Evolutionary conservation across 2,329 filamentous ascomycete species (phyloP), one percentile per base, ranked within the genome.

Genomic region (Cordyceps farinosa): DNA sequence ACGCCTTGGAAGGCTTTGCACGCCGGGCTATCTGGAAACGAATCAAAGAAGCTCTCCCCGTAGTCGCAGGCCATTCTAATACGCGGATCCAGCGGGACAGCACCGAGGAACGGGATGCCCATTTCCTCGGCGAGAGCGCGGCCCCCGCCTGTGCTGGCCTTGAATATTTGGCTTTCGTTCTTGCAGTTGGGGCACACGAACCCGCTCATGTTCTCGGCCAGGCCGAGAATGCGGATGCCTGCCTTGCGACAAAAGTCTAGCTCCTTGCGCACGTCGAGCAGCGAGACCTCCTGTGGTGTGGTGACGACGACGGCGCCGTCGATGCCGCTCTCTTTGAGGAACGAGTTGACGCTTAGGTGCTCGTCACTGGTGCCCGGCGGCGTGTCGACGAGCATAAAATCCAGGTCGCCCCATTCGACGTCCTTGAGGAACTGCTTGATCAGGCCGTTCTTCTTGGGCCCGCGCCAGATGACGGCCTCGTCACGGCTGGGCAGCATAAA

Each of bases 361-460:
- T 99, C 95, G 74, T 99, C 95, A 65, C 88, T 92, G 2, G 95
- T 99, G 22, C 95, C 95, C 0, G 95, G 95, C 1, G 96, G 95
- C 1, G 95, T 99, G 75, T 99, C 95, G 11, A 98, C 92, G 58
- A 99, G 83, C 64, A 99, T 74, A 69, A 94, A 96, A 72, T 99
- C 95, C 75, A 98, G 80, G 65, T 96, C 90, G 10, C 95, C 95
- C 95, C 96, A 99, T 73, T 96, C 92, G 7, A 99, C 95, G 72
- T 99, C 96, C 80, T 96, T 97, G 58, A 99, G 78, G 70, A 99
- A 99, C 75, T 96, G 91, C 80, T 99, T 99, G 73, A 99, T 98
- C 63, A 99, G 79, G 0, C 95, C 95, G 71, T 98, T 99, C 84
- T 99, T 99, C 84, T 99, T 99, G 3, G 95, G 90, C 0, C 95